Percentiles rank a stretch among this genome's conserved stretches.
phyloP scores from a whole-genome alignment of 2,329 filamentous ascomycete species.

The Pleoardoris graminearum region DNA sequence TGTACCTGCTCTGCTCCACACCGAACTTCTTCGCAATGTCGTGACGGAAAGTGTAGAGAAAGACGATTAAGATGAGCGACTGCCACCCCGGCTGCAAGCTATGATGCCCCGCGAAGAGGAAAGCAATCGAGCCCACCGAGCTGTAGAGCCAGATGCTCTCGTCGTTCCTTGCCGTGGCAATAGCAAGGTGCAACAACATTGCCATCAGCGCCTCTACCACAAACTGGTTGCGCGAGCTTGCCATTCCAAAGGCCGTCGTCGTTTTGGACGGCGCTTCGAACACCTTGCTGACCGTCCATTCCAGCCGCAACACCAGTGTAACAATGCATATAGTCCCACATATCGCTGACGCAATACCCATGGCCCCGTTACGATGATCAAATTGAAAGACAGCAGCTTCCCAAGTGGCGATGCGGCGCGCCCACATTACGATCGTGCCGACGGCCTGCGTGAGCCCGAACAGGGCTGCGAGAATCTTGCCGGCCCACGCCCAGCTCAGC shows the following conservation, averaged over 20 bases:
- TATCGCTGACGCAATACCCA: constrained; percentile 17
- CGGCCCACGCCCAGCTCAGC: constrained; percentile 13
- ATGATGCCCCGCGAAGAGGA: constrained; percentile 2
- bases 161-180: constrained; percentile 7
- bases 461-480: constrained; percentile 12
- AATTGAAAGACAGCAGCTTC: constrained; percentile 2
- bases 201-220: constrained; percentile 11
- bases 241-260: background rate
- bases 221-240: constrained; percentile 3
- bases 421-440: constrained; percentile 19
- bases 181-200: constrained; percentile 15
- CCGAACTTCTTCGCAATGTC: constrained; percentile 15
- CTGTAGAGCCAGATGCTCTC: constrained; percentile 16
- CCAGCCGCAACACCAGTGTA: constrained; percentile 10
- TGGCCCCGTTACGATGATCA: constrained; percentile 20
- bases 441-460: constrained; percentile 19
- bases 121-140: constrained; percentile 14
- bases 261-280: constrained; percentile 9
- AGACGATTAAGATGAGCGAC: constrained; percentile 12
- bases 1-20: background rate
- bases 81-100: constrained; percentile 8
- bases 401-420: constrained; percentile 3
- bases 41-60: constrained; percentile 17
- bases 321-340: constrained; percentile 11
- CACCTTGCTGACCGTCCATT: constrained; percentile 17